Base-by-base conservation (phyloP, 768 basidiomycete genomes). In the Xerocomellus amylosporus region DNA sequence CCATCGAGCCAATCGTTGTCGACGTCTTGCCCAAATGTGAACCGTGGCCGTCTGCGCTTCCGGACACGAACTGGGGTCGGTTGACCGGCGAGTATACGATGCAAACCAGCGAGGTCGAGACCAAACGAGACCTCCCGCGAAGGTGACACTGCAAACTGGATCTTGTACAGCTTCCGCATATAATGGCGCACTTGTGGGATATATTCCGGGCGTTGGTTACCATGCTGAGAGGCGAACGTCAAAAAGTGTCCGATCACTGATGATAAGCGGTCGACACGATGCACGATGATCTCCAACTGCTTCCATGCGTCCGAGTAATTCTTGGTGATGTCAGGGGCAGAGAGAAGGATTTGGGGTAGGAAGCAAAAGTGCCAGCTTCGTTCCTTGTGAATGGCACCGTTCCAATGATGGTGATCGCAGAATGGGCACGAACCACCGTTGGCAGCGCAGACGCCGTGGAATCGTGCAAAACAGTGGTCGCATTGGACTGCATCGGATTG, bases 381-480 rank as follows among this genome's bases (percentile, higher is more conserved):
- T 58, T 88, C 81, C 69, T 91, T 92, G 66, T 84, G 83, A 49
- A 93, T 85, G 4, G 87, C 81, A 19, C 90, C 90, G 61, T 93
- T 90, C 90, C 90, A 93, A 64, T 93, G 91, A 57, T 91, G 87
- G 62, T 91, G 90, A 59, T 93, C 90, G 60, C 90, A 93, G 75
- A 93, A 93, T 0, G 90, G 90, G 65, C 90, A 93, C 5, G 90
- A 93, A 34, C 90, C 91, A n/a, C 90, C 90, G 58, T 87, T 89
- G 60, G 85, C 86, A 12, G 90, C 90, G 62, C 90, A 93, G 46
- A 84, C 79, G 5, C 89, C 90, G 56, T 93, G 90, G 72, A 93
- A 93, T 46, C 90, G 77, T 45, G 90, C 91, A 67, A 81, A 89
- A 58, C 90, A 93, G 61, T 93, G 90, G 65, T 93, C 90, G 66